These are phyloP conservation scores for Diaporthe vaccinii DNA, from an alignment of 2,329 filamentous ascomycete species.

Conservation along the genomic window DNA sequence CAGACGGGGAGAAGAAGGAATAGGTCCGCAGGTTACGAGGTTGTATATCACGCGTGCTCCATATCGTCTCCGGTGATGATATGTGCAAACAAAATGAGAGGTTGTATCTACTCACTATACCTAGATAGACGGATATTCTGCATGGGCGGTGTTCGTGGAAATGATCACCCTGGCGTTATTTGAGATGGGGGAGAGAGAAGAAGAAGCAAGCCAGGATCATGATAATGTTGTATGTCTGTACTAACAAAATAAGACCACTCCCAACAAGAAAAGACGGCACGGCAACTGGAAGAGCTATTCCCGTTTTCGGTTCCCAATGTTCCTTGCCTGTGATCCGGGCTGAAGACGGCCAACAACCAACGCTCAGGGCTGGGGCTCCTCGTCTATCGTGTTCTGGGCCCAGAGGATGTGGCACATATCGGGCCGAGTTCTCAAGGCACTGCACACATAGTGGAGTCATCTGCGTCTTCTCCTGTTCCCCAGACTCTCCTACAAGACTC, in stretches of 20 bases:
- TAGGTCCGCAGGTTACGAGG: not conserved
- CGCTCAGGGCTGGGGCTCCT: not conserved
- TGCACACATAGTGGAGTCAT: not conserved
- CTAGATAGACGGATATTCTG: constrained; percentile 39
- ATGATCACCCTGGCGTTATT: constrained; percentile 32
- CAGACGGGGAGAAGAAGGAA: constrained; percentile 40
- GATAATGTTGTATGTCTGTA: constrained; percentile 15
- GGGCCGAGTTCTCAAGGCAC: too few species aligned
- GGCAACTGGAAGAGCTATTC: not conserved
- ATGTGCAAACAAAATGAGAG: constrained; percentile 32
- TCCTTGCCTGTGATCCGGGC: not conserved
- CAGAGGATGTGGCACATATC: not conserved
- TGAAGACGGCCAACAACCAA: not conserved
- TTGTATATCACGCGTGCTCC: constrained; percentile 26
- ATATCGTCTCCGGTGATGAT: constrained; percentile 19
- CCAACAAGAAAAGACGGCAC: not conserved
- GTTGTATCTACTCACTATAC: constrained; percentile 30
- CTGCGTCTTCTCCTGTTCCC: not conserved
- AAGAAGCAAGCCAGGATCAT: constrained; percentile 15
- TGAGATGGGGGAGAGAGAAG: not conserved
- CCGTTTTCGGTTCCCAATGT: not conserved
- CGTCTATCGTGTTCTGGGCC: not conserved
- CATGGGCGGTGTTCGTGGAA: constrained; percentile 37
- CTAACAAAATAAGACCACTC: constrained; percentile 38
- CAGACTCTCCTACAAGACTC: not conserved